Base-by-base conservation (phyloP, 495 filamentous ascomycete species). In the Penicilliopsis zonata region DNA sequence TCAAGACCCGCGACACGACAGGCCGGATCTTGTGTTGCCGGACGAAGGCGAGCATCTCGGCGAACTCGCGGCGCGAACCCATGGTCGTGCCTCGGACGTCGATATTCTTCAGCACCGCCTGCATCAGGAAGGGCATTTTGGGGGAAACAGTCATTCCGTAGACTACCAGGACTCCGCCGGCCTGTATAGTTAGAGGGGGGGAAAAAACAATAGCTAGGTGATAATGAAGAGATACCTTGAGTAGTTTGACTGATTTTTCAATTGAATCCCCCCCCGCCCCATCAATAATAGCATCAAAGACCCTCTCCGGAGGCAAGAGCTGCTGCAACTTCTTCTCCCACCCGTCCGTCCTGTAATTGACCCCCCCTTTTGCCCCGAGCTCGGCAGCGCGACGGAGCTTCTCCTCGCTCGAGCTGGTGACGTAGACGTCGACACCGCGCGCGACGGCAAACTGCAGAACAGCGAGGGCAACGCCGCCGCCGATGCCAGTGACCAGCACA, bases 71-170 rank as follows among this genome's bases (percentile, higher is more conserved):
- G 27, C 74, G 70, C 13, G 74, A 81, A 9, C 82, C 82, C 80
- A 86, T 85, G 2, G 80, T 86, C 9, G 63, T 71, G 18, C 79
- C 79, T 26, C 59, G 63, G 5, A 85, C 62, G 41, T 86, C 82
- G 29, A 88, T 61, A 41, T 88, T 85, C 50, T 72, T 78, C 30
- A 86, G 45, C n/a, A 82, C 71, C 3, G 80, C 78, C 37, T 54
- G 44, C 73, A 86, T 83, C 9, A 61, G 41, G 57, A 74, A 86
- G 12, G 81, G 67, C 67, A 82, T 78, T 53, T 74, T 74, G 0
- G 81, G 81, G 9, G 64, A 66, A 2, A 79, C 60, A 8, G 82
- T 87, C 82, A 87, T 86, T 20, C 82, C 82, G 44, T 87, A 86
- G 27, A 67, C 55, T 3, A 72, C 65, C 37, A 87, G 66, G 18